Evolutionary conservation across 1,284 basidiomycete species (phyloP), one percentile per base, ranked within the genome.

Genomic region (Moesziomyces aphidis): DNA sequence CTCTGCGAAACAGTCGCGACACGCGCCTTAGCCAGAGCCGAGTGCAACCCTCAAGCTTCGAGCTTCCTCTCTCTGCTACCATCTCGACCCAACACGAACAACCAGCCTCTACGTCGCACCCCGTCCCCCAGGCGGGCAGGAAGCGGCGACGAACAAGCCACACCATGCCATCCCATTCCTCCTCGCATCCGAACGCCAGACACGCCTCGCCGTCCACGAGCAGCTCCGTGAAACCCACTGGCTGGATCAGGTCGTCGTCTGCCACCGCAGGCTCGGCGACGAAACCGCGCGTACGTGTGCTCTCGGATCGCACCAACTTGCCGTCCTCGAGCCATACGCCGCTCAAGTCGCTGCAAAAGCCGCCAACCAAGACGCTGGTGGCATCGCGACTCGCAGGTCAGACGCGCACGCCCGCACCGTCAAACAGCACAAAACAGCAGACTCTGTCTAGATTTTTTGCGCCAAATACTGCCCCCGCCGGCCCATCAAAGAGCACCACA

Each of bases 391-490:
- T 42, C 39, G 11, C 42, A 28, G 10, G 21, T n/a, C 5, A 59
- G 26, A 28, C 56, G 55, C 21, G 53, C 56, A 13, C 54, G 4
- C 24, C 36, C 1, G 48, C 53, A 39, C 43, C 11, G 55, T 36
- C 46, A 6, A 54, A 47, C n/a, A 43, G 19, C 23, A 42, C 47
- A 17, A 61, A 50, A 31, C 62, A 72, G 60, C 61, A 55, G 28
- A 73, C 67, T 50, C 49, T 73, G 23, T 54, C 61, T 4, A 64
- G 55, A 51, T 73, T 73, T 44, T 73, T 73, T 26, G 60, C 59
- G 36, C 51, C 71, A 0, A 52, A 65, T 19, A 62, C 70, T 2
- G 64, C 70, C 7, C 69, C 69, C 26, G 44, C 63, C 22, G 56
- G 46, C 22, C 50, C 46, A 4, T 1, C 45, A 1, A 52, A 42